Percentiles rank a stretch among this genome's conserved stretches.
These are phyloP conservation scores for Xylariaceae sp. DNA, from an alignment of 2,329 filamentous ascomycete species.

Conservation along the genomic window DNA sequence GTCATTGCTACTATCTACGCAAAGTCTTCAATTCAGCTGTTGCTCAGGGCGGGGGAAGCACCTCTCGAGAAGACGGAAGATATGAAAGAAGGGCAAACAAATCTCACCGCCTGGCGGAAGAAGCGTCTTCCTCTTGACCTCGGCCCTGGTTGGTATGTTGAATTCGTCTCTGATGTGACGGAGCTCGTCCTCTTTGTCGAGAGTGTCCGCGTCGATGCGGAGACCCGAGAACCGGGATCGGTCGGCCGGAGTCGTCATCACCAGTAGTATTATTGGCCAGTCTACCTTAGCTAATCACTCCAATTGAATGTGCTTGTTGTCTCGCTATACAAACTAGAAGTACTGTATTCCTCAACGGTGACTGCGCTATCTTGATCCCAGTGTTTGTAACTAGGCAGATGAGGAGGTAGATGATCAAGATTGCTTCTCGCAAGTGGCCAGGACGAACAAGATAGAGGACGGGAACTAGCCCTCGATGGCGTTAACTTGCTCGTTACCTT, in stretches of 20 bases:
- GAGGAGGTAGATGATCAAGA: too few species aligned
- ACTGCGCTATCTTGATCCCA: too few species aligned
- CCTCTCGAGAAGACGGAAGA: slow-evolving; percentile 5
- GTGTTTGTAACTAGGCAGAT: too few species aligned
- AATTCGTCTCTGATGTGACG: slow-evolving; percentile 28
- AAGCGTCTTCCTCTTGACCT: slow-evolving; percentile 29
- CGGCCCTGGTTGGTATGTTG: slow-evolving; percentile 27
- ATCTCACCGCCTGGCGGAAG: slow-evolving; percentile 19
- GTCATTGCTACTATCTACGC: slow-evolving; percentile 25
- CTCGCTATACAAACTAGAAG: neutral
- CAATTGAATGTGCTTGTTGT: too few species aligned
- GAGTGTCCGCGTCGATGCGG: slow-evolving; percentile 24
- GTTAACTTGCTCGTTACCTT: too few species aligned
- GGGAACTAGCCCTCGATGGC: too few species aligned
- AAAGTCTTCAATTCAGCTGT: slow-evolving; percentile 20
- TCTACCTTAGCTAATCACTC: neutral
- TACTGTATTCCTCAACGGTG: neutral
- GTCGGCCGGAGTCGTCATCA: slow-evolving; percentile 21
- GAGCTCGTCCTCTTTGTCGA: slow-evolving; percentile 27
- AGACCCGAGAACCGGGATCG: slow-evolving; percentile 23
- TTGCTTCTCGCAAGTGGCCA: too few species aligned
- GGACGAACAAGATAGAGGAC: too few species aligned
- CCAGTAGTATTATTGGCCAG: slow-evolving; percentile 3
- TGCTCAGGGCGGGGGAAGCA: too few species aligned
- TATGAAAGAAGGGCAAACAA: slow-evolving; percentile 16